These are phyloP conservation scores for Podila epicladia DNA, from an alignment of 192 early-diverging fungal species.

Conservation along the genomic window DNA sequence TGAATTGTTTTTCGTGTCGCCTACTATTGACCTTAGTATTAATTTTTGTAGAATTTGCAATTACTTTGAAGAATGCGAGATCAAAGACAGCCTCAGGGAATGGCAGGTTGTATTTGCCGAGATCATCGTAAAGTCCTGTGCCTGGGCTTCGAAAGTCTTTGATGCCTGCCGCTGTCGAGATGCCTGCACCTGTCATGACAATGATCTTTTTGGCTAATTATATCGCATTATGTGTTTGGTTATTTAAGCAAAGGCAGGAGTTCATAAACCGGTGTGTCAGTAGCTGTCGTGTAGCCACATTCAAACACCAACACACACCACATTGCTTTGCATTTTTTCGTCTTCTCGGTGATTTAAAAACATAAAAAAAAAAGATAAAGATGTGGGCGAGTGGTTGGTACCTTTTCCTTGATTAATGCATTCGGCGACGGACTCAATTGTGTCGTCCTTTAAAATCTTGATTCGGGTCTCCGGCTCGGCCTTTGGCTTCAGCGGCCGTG, in stretches of 20 bases:
- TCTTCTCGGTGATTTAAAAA: background rate
- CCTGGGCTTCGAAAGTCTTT: constrained; percentile 95
- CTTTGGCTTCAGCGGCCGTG: constrained; percentile 24
- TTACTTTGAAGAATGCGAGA: constrained; percentile 83
- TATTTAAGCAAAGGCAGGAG: too few relatives aligned
- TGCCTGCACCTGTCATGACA: constrained; percentile 93
- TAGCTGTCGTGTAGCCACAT: too few relatives aligned
- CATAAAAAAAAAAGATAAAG: background rate
- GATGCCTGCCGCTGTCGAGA: constrained; percentile 85
- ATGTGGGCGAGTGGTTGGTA: background rate
- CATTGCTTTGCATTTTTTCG: background rate
- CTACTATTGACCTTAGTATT: background rate
- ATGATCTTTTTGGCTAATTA: constrained; percentile 71
- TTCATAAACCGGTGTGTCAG: too few relatives aligned
- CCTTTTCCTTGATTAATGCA: constrained; percentile 51
- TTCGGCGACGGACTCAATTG: constrained; percentile 51
- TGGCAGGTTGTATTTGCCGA: constrained; percentile 90
- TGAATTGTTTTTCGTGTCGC: background rate
- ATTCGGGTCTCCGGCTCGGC: constrained; percentile 43
- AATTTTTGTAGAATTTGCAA: background rate
- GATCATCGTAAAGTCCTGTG: constrained; percentile 94
- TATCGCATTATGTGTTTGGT: too few relatives aligned
- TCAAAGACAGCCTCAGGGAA: constrained; percentile 97
- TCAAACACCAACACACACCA: too few relatives aligned
- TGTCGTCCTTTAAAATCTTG: constrained; percentile 25